Base-by-base conservation (phyloP, 2,329 filamentous ascomycete genomes). In the Berkeleyomyces basicola region DNA sequence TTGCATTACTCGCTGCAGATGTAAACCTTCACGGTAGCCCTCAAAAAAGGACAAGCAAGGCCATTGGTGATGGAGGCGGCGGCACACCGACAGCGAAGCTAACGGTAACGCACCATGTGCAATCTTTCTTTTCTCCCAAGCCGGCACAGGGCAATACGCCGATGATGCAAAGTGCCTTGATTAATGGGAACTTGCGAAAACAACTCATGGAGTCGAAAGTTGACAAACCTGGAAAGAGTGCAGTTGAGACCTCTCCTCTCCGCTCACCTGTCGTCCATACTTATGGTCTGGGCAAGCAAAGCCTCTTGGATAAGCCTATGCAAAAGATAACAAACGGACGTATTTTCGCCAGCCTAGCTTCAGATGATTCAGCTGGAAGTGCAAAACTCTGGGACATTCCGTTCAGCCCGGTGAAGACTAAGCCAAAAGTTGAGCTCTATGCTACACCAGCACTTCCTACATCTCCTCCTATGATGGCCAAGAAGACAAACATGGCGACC, bases 311-410 rank as follows among this genome's bases (percentile, higher is more conserved):
- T 39, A 31, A 39, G 11, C 33, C 43, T 0, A 46, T 47, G 16
- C 23, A 4, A 4, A 47, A 37, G 33, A 5, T n/a, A 7, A 31
- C 14, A 37, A n/a, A 7, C 6, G 11, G 9, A 55, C 4, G 5
- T 55, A 7, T 36, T 10, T 10, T 9, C 16, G 36, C 4, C 33
- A 55, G 11, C 7, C 14, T 7, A 9, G 11, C 33, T 55, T 14
- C 2, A 11, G 10, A 7, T 4, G 11, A 4, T 10, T n/a, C 36
- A 10, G n/a, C 9, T 7, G 33, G 39, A 55, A 37, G 36, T 6
- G 42, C 14, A 7, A 59, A 44, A 7, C 31, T 59, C 46, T 59
- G 58, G 58, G 58, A 59, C 46, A 42, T 59, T 14, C 58, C 58
- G 7, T 37, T 42, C 7, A 59, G 58, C 40, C 58, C 58, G 10